Evolutionary conservation across 2,329 filamentous ascomycete species (phyloP).

Genomic region (Alternaria triticina): DNA sequence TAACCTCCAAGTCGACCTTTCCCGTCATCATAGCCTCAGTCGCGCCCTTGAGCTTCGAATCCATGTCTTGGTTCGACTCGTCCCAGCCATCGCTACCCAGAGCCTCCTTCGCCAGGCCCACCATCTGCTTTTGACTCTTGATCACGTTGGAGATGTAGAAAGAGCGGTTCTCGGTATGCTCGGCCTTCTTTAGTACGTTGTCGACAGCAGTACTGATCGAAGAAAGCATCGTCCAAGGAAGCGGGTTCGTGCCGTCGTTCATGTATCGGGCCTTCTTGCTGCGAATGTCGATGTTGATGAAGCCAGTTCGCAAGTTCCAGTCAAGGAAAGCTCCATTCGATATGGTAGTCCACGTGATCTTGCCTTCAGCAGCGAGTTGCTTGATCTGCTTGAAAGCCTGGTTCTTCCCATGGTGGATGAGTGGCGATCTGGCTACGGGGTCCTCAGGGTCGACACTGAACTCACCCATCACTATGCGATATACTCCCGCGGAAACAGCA

Average conservation of each 20-base stretch:
- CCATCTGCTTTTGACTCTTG: slow-evolving; percentile 18
- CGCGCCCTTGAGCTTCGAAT: neutral
- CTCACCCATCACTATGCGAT: slow-evolving; percentile 15
- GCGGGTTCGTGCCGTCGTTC: slow-evolving; percentile 5
- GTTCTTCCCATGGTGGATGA: slow-evolving; percentile 13
- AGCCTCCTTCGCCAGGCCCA: slow-evolving; percentile 6
- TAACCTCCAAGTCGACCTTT: slow-evolving; percentile 3
- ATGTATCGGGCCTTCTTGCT: slow-evolving; percentile 9
- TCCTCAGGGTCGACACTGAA: slow-evolving; percentile 14
- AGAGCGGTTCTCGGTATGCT: slow-evolving; percentile 12
- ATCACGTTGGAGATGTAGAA: slow-evolving; percentile 10
- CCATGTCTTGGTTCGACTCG: slow-evolving; percentile 1
- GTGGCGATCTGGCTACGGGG: slow-evolving; percentile 8
- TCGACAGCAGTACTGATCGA: slow-evolving; percentile 6
- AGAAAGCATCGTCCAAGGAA: slow-evolving; percentile 7
- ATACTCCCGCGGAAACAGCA: slow-evolving; percentile 15
- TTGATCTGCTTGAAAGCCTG: slow-evolving; percentile 13
- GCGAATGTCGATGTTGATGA: slow-evolving; percentile 13
- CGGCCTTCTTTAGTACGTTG: slow-evolving; percentile 4
- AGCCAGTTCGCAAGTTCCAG: slow-evolving; percentile 9
- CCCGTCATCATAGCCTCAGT: slow-evolving; percentile 2
- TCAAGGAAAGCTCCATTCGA: slow-evolving; percentile 18
- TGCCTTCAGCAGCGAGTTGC: slow-evolving; percentile 1
- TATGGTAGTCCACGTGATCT: slow-evolving; percentile 15
- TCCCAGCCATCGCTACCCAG: slow-evolving; percentile 8